Evolutionary conservation across 2,329 filamentous ascomycete species (phyloP), one percentile per base, ranked within the genome.

Genomic region (Dactylonectria macrodidyma): DNA sequence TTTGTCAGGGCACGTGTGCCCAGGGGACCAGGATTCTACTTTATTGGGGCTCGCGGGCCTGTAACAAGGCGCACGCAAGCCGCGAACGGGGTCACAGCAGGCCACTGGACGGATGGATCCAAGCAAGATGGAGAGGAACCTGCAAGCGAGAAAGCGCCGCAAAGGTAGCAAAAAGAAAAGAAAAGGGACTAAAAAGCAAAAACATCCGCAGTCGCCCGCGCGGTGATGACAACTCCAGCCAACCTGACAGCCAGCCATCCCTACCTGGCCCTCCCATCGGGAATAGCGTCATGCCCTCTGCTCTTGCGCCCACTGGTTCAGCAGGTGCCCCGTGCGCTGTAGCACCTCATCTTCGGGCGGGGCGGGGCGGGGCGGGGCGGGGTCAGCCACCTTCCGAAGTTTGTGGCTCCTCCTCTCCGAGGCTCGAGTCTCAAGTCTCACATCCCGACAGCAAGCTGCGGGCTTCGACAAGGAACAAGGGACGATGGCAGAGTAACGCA

Each of bases 321-420:
- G 30, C 5, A 8, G 26, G 16, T 30, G 26, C 26, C 26, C 50
- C 50, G 59, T 63, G 68, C 62, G 24, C 52, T 51, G 58, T 62
- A 47, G 58, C 62, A 71, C 63, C 61, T 67, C 66, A 62, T 67
- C 38, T 24, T 61, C 41, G 54, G 51, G 62, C 62, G 63, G 62
- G 44, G 73, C 73, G 71, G 71, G 46, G 73, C 73, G 71, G 73
- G 26, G 71, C 66, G 73, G 73, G 11, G 65, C 65, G 63, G 62
- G 56, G 59, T 52, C 63, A 62, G 38, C 51, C 46, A 52, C 50
- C 51, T 22, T 33, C 4, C 16, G 26, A n/a, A 5, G 6, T 12
- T 3, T 16, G 9, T 24, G 14, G 26, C 24, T 33, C 14, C 26
- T 30, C 26, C 26, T 7, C 26, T 30, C 26, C 26, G 26, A 30